phyloP scores from a whole-genome alignment of 208 protist species.

The Crithidia bombi region DNA sequence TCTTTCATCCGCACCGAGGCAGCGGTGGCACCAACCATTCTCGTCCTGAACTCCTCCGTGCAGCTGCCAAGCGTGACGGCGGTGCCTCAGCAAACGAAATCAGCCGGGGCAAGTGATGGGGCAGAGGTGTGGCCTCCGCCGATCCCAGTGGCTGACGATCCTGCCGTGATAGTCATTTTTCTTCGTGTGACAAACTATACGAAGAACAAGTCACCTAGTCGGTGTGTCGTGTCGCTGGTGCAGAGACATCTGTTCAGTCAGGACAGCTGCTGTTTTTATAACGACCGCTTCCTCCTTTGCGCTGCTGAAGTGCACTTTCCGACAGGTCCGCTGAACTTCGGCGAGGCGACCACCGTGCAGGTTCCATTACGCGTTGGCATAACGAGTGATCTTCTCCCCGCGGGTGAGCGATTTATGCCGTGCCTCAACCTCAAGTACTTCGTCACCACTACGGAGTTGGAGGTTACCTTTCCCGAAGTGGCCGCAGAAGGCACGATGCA shows the following conservation, averaged over 20 bases:
- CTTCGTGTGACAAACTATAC: conserved; percentile 4
- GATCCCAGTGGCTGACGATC: not conserved
- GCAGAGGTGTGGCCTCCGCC: not conserved
- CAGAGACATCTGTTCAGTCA: not conserved
- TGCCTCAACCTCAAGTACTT: not conserved
- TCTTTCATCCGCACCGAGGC: conserved; percentile 22
- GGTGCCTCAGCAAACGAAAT: not conserved
- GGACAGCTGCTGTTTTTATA: not conserved
- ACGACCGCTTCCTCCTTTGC: not conserved
- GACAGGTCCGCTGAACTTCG: not conserved
- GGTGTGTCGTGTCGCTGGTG: not conserved
- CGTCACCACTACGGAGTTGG: not conserved
- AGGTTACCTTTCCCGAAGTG: conserved; percentile 4
- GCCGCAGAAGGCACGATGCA: conserved; percentile 4
- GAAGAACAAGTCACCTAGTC: not conserved
- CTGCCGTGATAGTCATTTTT: not conserved
- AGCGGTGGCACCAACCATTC: not conserved
- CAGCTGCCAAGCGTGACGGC: conserved; percentile 2
- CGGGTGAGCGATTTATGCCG: not conserved
- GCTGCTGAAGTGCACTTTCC: not conserved
- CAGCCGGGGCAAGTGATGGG: not conserved
- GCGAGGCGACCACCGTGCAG: conserved; percentile 2
- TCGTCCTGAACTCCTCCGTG: not conserved
- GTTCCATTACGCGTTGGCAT: not conserved
- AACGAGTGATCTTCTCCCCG: too few relatives aligned